Evolutionary conservation across 495 filamentous ascomycete species (phyloP), one percentile per base, ranked within the genome.

Genomic region (Daldinia vernicosa): DNA sequence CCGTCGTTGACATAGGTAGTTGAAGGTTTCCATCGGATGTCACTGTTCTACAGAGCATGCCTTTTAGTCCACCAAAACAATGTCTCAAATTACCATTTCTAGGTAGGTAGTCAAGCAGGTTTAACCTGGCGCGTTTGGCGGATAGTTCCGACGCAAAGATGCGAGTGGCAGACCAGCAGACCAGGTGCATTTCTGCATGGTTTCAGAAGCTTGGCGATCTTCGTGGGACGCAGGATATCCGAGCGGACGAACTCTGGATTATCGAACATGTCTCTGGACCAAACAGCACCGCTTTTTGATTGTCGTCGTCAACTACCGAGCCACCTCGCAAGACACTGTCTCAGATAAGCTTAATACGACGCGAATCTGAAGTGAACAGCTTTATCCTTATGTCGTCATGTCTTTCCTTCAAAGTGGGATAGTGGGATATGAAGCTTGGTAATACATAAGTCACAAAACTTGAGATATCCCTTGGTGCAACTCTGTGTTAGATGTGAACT

Each of bases 271-370:
- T 60, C 51, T 47, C 39, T 51, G 27, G 22, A 33, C 51, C 28
- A 19, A 47, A 45, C 32, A 63, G 15, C 33, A 53, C 54, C 17
- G 15, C 22, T 50, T 55, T 15, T 65, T 4, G 11, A 9, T 53
- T 30, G 30, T 47, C 53, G 37, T 5, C 15, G 12, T 51, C 55
- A 62, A 63, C 57, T 73, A 69, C 62, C 66, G 58, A 63, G 27
- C 17, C 59, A 52, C 30, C 47, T 19, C 50, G 65, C 30, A 63
- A 68, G 55, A 69, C 26, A 65, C n/a, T 69, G 70, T 66, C 61
- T 72, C 65, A 69, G 65, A 65, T 66, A 53, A 69, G 60, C 70
- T 69, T 69, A 65, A 68, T 68, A 43, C 64, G 45, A 68, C 64
- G 50, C 60, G 59, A 58, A 30, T 55, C 35, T 30, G 26, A 27